These are phyloP conservation scores for Rhizopus microsporus DNA, from an alignment of 371 early-diverging fungal species.

Conservation along the genomic window DNA sequence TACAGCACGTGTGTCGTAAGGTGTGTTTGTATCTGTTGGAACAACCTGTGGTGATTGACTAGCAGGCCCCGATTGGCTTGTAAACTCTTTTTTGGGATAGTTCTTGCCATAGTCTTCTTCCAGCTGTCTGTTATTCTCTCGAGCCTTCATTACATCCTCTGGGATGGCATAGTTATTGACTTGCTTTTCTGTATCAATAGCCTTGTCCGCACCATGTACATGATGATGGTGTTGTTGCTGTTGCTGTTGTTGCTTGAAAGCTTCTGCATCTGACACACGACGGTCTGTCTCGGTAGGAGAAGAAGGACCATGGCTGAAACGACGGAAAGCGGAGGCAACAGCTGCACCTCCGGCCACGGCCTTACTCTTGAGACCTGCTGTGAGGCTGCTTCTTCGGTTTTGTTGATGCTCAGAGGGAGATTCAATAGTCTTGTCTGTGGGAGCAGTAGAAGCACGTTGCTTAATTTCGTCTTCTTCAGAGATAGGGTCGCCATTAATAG, in stretches of 20 bases:
- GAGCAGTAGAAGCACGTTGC: constrained; percentile 6
- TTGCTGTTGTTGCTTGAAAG: constrained; percentile 8
- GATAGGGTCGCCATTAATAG: constrained; percentile 11
- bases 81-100: too few species aligned
- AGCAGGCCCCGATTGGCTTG: too few species aligned
- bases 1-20: neutral
- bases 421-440: neutral
- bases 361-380: neutral
- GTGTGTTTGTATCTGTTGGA: neutral
- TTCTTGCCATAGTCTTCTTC: too few species aligned
- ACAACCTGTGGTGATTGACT: neutral
- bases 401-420: neutral
- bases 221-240: too few species aligned
- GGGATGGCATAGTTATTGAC: too few species aligned
- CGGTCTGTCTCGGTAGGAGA: neutral
- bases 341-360: neutral
- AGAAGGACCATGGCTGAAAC: neutral
- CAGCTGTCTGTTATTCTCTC: too few species aligned
- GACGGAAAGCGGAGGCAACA: constrained; percentile 9
- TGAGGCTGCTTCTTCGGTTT: neutral
- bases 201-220: too few species aligned
- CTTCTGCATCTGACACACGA: constrained; percentile 16
- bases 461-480: constrained; percentile 16
- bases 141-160: too few species aligned
- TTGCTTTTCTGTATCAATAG: too few species aligned